phyloP scores from a whole-genome alignment of 148 eudicot genomes.

The Polygonum aviculare region DNA sequence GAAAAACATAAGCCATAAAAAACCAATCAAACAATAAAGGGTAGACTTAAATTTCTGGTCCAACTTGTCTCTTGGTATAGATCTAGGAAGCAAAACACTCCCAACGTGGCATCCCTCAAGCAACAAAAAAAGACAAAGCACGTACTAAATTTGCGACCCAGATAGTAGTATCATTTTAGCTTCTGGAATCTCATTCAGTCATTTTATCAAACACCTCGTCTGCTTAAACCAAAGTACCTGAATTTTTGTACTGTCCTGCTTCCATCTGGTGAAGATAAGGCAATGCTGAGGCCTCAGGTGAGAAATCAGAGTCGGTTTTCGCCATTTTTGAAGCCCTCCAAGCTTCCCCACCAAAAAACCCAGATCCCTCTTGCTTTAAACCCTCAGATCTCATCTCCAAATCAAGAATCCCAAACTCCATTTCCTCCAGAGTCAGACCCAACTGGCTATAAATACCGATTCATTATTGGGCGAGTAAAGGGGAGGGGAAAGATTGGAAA shows the following conservation, averaged over 20 bases:
- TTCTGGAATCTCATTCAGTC: background rate
- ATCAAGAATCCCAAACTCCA: background rate
- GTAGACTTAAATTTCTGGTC: background rate
- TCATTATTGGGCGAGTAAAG: background rate
- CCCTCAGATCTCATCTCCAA: constrained; percentile 6
- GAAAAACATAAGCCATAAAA: background rate
- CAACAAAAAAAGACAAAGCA: background rate
- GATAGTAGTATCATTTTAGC: background rate
- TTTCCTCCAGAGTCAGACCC: background rate
- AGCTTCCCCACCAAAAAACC: background rate
- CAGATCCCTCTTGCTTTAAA: constrained; percentile 9
- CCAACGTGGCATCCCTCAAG: background rate
- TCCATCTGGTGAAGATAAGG: constrained; percentile 7
- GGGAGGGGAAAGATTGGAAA: background rate
- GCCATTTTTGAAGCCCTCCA: constrained; percentile 5
- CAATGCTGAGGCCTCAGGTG: background rate
- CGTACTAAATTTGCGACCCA: background rate
- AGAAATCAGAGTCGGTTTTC: constrained; percentile 2
- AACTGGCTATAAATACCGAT: constrained; percentile 4
- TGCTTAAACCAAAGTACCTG: background rate
- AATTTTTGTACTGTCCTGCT: constrained; percentile 1
- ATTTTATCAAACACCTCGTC: background rate
- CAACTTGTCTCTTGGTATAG: background rate
- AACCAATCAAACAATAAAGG: background rate
- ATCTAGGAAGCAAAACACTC: background rate